Evolutionary conservation across 2,329 filamentous ascomycete species (phyloP).

Genomic region (Boeremia lycopersici): DNA sequence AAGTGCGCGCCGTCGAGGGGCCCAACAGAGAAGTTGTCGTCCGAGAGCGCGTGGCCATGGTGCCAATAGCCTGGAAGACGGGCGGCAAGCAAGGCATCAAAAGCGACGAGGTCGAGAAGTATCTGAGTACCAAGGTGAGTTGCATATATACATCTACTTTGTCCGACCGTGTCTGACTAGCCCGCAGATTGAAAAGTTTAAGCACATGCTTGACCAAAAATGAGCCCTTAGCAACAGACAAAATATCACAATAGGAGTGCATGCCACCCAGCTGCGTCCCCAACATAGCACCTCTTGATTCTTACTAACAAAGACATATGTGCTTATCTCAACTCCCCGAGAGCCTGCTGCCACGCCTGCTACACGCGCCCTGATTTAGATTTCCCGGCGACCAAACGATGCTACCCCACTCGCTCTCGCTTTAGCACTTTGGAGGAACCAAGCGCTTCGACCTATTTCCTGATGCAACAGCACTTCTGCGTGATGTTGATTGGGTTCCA

Average conservation of each 20-base stretch:
- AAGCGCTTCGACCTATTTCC: neutral
- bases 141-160: neutral
- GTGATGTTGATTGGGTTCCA: neutral
- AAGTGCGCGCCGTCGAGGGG: slow-evolving; percentile 91
- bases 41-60: slow-evolving; percentile 90
- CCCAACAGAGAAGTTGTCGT: slow-evolving; percentile 87
- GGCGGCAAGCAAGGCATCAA: slow-evolving; percentile 79
- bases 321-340: no score
- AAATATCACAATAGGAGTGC: slow-evolving; percentile 8
- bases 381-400: no score
- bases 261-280: no score
- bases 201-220: slow-evolving; percentile 55
- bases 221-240: slow-evolving; percentile 2
- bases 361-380: no score
- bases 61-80: slow-evolving; percentile 88
- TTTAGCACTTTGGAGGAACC: no score
- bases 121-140: slow-evolving; percentile 89
- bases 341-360: no score
- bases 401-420: no score
- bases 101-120: slow-evolving; percentile 89
- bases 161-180: no score
- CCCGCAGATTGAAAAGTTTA: slow-evolving; percentile 58
- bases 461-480: neutral
- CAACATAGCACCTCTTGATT: no score
- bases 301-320: no score